These are phyloP conservation scores for Scleroderma citrinum DNA, from an alignment of 768 basidiomycete genomes.

Conservation along the genomic window DNA sequence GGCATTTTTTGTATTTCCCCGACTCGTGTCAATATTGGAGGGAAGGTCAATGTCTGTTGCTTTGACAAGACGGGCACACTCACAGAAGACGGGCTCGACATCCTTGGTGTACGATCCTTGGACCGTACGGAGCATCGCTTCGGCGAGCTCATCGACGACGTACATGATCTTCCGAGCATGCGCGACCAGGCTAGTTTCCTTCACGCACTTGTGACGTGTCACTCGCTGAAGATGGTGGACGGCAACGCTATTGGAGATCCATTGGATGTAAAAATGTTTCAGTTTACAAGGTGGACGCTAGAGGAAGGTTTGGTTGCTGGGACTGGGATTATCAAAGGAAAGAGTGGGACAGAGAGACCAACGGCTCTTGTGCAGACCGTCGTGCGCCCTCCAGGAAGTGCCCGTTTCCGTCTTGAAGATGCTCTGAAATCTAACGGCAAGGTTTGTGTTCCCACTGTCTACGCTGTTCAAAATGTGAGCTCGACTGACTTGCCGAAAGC, in stretches of 20 bases:
- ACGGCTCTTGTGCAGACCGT: conserved; percentile 93
- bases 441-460: conserved; percentile 36
- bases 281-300: conserved; percentile 91
- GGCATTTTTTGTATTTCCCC: conserved; percentile 97
- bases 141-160: conserved; percentile 83
- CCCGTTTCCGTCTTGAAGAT: conserved; percentile 86
- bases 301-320: conserved; percentile 82
- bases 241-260: conserved; percentile 92
- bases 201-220: conserved; percentile 93
- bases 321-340: conserved; percentile 64
- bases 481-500: conserved; percentile 39
- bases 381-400: conserved; percentile 92
- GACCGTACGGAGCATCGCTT: conserved; percentile 75
- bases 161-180: conserved; percentile 75
- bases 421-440: conserved; percentile 79
- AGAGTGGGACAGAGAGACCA: conserved; percentile 58
- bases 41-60: conserved; percentile 94
- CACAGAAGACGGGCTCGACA: conserved; percentile 96
- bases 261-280: conserved; percentile 96
- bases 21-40: conserved; percentile 89
- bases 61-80: conserved; percentile 99
- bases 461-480: conserved; percentile 1
- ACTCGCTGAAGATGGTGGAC: conserved; percentile 88
- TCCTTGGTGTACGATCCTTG: conserved; percentile 85
- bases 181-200: conserved; percentile 76